Evolutionary conservation across 805 yeast genomes (phyloP), one percentile per base, ranked within the genome.

Genomic region (Zygosaccharomyces pseudorouxii): DNA sequence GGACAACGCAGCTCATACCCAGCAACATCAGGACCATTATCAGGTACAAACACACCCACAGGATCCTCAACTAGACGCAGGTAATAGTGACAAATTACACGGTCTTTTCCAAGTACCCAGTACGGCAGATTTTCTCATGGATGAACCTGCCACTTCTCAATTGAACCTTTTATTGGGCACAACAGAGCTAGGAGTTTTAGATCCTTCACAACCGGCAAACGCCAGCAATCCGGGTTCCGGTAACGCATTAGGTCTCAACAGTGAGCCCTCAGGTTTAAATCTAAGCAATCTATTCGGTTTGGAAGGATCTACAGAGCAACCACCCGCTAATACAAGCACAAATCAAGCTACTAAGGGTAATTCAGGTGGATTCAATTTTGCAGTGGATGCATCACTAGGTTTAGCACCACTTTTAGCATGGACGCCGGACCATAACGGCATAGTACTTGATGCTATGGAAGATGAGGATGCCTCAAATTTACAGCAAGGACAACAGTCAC

Each of bases 381-480:
- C 84, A n/a, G 88, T 88, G 2, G 93, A 86, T 67, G 92, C 89
- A 1, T 86, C 92, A 0, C 67, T 85, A 36, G 92, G 92, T 1
- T 68, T 86, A 47, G 89, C 86, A 1, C 85, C 85, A 8, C 75
- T 84, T 57, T 65, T 85, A 48, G 84, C 79, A 46, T 71, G 60
- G 56, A 45, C 58, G 3, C 59, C 57, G 25, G 59, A 39, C 37
- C 47, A 33, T 19, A 51, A 41, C 28, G 52, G 55, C 20, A 47
- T 51, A 10, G 49, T 51, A 25, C 47, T 51, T 8, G 55, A 51
- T 43, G 5, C 46, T 18, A 9, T 37, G 6, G 48, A 38, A 14
- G 44, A 42, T 22, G 49, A 44, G 7, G 38, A 33, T 28, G 48
- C 40, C 19, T 18, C 19, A n/a, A 35, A 38, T 29, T 14, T 27